Conservation (phyloP, 2,329 filamentous ascomycete species). For the Botrytis byssoidea region DNA sequence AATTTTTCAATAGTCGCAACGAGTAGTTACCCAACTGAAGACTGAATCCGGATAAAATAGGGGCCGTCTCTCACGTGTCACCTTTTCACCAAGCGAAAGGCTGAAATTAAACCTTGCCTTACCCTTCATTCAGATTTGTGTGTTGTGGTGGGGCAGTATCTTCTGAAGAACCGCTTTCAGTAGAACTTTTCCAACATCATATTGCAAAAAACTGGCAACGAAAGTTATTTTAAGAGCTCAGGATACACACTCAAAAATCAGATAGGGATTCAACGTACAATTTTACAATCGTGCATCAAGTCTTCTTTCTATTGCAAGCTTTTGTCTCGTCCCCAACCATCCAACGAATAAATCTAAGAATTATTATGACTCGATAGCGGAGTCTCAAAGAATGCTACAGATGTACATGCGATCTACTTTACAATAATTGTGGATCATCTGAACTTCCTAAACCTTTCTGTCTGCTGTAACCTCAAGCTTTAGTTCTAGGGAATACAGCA, state of each 20-base stretch:
- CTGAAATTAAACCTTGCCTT: slow-evolving; percentile 19
- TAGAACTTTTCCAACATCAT: slow-evolving; percentile 19
- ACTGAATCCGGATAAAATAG: slow-evolving; percentile 7
- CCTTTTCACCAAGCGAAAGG: slow-evolving; percentile 10
- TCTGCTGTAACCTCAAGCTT: slow-evolving; percentile 21
- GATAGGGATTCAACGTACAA: not conserved
- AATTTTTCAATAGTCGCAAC: not conserved
- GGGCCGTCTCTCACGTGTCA: slow-evolving; percentile 8
- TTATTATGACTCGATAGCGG: slow-evolving; percentile 35
- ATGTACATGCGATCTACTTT: slow-evolving; percentile 27
- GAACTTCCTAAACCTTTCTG: slow-evolving; percentile 7
- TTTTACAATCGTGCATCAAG: not conserved
- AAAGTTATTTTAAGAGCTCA: not conserved
- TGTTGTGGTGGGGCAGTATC: slow-evolving; percentile 18
- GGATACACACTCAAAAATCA: not conserved
- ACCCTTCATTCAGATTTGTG: slow-evolving; percentile 1
- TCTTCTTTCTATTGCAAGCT: not conserved
- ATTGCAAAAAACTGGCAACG: not conserved
- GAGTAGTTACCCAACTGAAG: not conserved
- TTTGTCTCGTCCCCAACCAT: slow-evolving; percentile 23
- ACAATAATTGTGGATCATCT: slow-evolving; percentile 29
- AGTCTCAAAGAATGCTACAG: slow-evolving; percentile 34
- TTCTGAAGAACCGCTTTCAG: slow-evolving; percentile 13
- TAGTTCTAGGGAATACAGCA: slow-evolving; percentile 20
- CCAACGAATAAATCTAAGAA: slow-evolving; percentile 22